Evolutionary conservation across 2,329 filamentous ascomycete genomes (phyloP).

Genomic region (Aspergillus uvarum): DNA sequence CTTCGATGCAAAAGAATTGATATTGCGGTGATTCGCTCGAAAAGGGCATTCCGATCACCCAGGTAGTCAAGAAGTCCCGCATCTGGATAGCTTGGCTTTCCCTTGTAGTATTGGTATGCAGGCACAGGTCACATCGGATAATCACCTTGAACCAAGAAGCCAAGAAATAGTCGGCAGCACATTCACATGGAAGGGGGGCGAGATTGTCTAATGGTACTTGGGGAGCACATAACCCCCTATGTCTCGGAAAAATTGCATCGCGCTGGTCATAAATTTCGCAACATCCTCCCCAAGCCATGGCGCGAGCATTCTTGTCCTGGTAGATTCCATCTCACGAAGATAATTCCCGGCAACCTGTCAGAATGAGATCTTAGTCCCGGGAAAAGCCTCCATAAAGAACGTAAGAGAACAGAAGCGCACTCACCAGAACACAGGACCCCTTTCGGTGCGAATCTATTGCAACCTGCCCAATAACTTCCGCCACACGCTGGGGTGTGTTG

Average conservation of each 20-base stretch:
- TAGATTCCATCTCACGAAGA: slow-evolving; percentile 21
- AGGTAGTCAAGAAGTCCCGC: not conserved
- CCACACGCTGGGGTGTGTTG: slow-evolving; percentile 47
- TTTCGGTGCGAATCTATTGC: slow-evolving; percentile 31
- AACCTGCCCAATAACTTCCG: slow-evolving; percentile 41
- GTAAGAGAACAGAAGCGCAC: not conserved
- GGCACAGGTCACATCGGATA: not conserved
- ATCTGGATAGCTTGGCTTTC: not conserved
- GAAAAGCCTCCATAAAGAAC: not conserved
- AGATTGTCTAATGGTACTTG: not conserved
- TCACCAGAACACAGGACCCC: slow-evolving; percentile 31
- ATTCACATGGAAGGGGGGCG: not conserved
- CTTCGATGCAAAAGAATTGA: not conserved
- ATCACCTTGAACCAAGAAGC: not conserved
- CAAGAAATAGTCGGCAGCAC: not conserved
- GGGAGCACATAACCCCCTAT: slow-evolving; percentile 29
- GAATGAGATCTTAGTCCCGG: not conserved
- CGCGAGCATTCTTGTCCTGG: slow-evolving; percentile 14
- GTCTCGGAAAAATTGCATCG: slow-evolving; percentile 22
- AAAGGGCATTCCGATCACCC: not conserved
- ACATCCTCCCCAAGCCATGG: slow-evolving; percentile 24
- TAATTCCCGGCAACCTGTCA: slow-evolving; percentile 23
- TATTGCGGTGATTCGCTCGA: not conserved
- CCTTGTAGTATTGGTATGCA: not conserved
- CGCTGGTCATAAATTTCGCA: slow-evolving; percentile 18